A percentile compares a stretch with the other conserved stretches of the same genome.
These are phyloP conservation scores for Talaromyces ruber DNA, from an alignment of 495 filamentous ascomycete species.

Conservation along the genomic window DNA sequence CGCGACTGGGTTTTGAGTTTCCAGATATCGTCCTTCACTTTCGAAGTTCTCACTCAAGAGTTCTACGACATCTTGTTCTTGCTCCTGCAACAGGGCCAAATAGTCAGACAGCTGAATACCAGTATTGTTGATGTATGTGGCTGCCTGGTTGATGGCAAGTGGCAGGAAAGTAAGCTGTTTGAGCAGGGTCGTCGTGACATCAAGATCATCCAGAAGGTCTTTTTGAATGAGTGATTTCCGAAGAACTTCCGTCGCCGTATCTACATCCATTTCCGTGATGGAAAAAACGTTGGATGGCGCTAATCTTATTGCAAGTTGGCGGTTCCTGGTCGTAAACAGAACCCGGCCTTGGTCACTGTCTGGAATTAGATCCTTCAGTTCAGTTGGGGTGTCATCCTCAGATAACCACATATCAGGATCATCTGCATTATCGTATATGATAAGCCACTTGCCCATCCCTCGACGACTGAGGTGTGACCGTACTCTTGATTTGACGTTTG, in stretches of 20 bases:
- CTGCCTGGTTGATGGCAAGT: constrained; percentile 40
- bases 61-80: constrained; percentile 21
- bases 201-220: constrained; percentile 12
- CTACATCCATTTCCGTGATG: constrained; percentile 12
- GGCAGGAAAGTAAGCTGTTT: constrained; percentile 30
- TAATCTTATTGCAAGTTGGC: constrained; percentile 14
- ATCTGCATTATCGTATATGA: constrained; percentile 30
- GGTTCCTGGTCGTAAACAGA: constrained; percentile 22
- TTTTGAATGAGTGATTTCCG: constrained; percentile 11
- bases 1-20: constrained; percentile 27
- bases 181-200: constrained; percentile 18
- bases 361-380: constrained; percentile 27
- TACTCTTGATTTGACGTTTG: constrained; percentile 16
- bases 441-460: constrained; percentile 19
- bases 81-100: constrained; percentile 17
- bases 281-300: constrained; percentile 11
- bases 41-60: constrained; percentile 30
- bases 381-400: background rate
- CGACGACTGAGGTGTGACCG: constrained; percentile 16
- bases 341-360: constrained; percentile 26
- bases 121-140: constrained; percentile 38
- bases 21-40: constrained; percentile 26
- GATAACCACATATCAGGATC: constrained; percentile 15
- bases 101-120: constrained; percentile 16
- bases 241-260: constrained; percentile 10